These are phyloP conservation scores for Neofusicoccum umdonicola DNA, from an alignment of 2,329 filamentous ascomycete species.

Conservation along the genomic window DNA sequence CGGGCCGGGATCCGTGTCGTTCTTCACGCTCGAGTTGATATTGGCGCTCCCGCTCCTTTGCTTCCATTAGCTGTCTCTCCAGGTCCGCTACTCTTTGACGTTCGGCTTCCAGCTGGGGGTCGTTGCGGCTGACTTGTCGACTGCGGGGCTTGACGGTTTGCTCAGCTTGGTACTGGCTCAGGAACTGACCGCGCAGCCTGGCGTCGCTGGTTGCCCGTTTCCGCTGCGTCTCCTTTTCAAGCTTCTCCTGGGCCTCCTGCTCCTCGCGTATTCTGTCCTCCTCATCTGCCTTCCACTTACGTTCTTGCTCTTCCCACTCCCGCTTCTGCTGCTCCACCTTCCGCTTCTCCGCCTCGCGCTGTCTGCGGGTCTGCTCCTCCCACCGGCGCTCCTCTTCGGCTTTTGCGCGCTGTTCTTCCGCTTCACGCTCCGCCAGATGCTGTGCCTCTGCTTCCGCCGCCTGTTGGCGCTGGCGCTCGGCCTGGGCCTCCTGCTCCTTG, in stretches of 20 bases:
- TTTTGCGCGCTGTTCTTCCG: slow-evolving; percentile 62
- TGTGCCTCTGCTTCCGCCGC: slow-evolving; percentile 54
- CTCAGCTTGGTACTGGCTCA: slow-evolving; percentile 82
- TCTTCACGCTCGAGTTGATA: slow-evolving; percentile 62
- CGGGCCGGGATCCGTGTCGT: slow-evolving; percentile 25
- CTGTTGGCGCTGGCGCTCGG: slow-evolving; percentile 49
- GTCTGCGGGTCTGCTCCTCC: slow-evolving; percentile 62
- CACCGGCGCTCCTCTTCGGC: slow-evolving; percentile 64
- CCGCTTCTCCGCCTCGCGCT: slow-evolving; percentile 58
- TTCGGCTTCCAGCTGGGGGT: slow-evolving; percentile 53
- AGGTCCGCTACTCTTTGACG: slow-evolving; percentile 73
- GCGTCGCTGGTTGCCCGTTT: slow-evolving; percentile 62
- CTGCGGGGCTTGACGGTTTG: slow-evolving; percentile 44
- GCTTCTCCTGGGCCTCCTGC: slow-evolving; percentile 64
- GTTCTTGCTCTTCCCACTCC: slow-evolving; percentile 76
- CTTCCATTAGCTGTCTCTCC: slow-evolving; percentile 68
- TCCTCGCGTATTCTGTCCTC: slow-evolving; percentile 70
- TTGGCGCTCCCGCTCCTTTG: slow-evolving; percentile 64
- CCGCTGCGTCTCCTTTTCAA: slow-evolving; percentile 65
- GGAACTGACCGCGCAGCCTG: slow-evolving; percentile 75
- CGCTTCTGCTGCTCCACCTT: slow-evolving; percentile 66
- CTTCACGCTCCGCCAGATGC: slow-evolving; percentile 50
- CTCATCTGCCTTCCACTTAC: slow-evolving; percentile 74
- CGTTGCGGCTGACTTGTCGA: slow-evolving; percentile 37
- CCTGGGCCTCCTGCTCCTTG: slow-evolving; percentile 56